Percentiles rank a stretch among this genome's conserved stretches.
phyloP scores from a whole-genome alignment of 768 basidiomycete genomes.

The Lactarius indigo region DNA sequence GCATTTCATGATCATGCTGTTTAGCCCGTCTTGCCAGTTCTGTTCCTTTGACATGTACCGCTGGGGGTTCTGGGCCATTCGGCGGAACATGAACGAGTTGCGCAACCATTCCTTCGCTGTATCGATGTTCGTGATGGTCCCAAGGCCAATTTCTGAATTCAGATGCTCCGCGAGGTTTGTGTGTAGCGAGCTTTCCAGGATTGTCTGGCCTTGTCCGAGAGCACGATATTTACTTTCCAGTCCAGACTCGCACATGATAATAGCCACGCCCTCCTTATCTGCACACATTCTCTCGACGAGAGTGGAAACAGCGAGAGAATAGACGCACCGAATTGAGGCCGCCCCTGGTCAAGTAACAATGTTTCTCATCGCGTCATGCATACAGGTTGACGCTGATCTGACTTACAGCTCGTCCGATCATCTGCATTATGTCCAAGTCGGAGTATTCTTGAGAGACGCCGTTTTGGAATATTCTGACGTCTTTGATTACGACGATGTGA shows the following conservation, averaged over 20 bases:
- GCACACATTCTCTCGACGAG: slow-evolving; percentile 5
- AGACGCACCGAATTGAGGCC: slow-evolving; percentile 80
- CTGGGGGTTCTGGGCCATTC: slow-evolving; percentile 79
- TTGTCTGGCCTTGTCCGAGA: slow-evolving; percentile 65
- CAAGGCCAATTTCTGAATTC: slow-evolving; percentile 88
- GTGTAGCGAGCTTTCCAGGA: slow-evolving; percentile 85
- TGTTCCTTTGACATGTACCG: slow-evolving; percentile 64
- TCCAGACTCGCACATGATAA: slow-evolving; percentile 76
- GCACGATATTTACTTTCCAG: slow-evolving; percentile 69
- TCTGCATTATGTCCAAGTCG: slow-evolving; percentile 91
- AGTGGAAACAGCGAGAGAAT: neutral
- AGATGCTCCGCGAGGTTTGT: slow-evolving; percentile 83
- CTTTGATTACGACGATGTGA: slow-evolving; percentile 90
- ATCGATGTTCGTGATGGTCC: slow-evolving; percentile 67
- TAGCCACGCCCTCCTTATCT: slow-evolving; percentile 82
- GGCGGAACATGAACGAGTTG: slow-evolving; percentile 81
- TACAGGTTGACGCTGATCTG: neutral
- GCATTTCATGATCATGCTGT: slow-evolving; percentile 69
- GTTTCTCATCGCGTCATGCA: neutral
- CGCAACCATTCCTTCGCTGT: slow-evolving; percentile 81
- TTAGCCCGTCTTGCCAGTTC: slow-evolving; percentile 67
- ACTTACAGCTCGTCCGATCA: slow-evolving; percentile 89
- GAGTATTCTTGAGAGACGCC: slow-evolving; percentile 74
- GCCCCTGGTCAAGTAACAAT: slow-evolving; percentile 47
- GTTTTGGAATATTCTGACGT: slow-evolving; percentile 77